Evolutionary conservation across 192 early-diverging fungal species (phyloP), one percentile per base, ranked within the genome.

Genomic region (Coemansia sp.): DNA sequence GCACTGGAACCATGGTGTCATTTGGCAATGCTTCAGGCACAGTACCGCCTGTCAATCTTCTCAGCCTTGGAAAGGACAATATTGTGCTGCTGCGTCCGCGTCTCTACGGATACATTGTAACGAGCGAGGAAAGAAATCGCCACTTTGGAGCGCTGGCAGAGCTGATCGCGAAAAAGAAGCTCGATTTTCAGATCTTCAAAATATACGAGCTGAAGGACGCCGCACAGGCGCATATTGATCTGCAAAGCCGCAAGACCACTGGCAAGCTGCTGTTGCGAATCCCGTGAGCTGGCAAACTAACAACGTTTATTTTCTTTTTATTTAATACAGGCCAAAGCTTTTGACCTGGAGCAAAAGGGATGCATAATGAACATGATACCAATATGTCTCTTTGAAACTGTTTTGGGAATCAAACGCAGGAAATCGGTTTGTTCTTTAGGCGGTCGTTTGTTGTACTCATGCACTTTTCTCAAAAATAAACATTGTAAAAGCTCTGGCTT

Each of bases 1-100:
- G 85, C 29, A 72, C 88, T 16, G 94, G 93, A 20, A 81, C 78
- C 33, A 66, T 96, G 65, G 83, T 95, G 49, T 90, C 88, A 3
- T 98, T 94, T 86, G 96, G 96, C 31, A 94, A 94, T 68, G 88
- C 93, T 4, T 92, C 91, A 35, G 95, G 95, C 1, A 82, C 86
- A 16, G 87, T 93, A 26, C 86, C 86, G 26, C 87, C 87, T 2
- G 81, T 92, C n/a, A 78, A 68, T 48, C 42, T 88, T 42, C 65
- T 78, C 58, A 76, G 77, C 18, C 79, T 98, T 26, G 40, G 86
- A 0, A 79, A 87, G 43, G 91, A 93, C 61, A 90, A 91, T 77
- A 51, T 95, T 34, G 82, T 79, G 7, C 74, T 96, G 60, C 84
- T 90, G 79, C 75, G 93, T 39, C 91, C 94, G 9, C 81, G 79